Evolutionary conservation across 1,284 basidiomycete genomes (phyloP).

Genomic region (Ceratobasidium sp.): DNA sequence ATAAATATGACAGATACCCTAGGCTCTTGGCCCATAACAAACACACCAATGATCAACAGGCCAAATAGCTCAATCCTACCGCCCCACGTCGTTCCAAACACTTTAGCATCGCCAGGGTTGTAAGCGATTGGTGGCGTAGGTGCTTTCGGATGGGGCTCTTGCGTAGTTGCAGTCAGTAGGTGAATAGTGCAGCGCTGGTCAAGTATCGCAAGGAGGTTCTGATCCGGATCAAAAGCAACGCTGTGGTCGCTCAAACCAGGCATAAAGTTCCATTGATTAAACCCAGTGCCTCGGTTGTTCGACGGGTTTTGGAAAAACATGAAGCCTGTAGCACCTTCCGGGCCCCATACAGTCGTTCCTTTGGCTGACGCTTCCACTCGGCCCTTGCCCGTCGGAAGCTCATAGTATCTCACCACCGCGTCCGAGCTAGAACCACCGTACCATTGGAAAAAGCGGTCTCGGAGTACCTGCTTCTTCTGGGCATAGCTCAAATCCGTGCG

Average conservation of each 20-base stretch:
- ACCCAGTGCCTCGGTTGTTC: background rate
- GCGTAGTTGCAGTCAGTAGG: background rate
- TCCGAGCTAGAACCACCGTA: background rate
- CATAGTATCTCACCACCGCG: no score
- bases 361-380: background rate
- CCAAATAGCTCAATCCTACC: background rate
- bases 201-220: slow-evolving; percentile 3
- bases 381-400: background rate
- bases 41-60: background rate
- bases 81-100: background rate
- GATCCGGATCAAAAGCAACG: background rate
- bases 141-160: slow-evolving; percentile 6
- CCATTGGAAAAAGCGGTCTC: background rate
- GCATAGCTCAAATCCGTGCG: slow-evolving; percentile 26
- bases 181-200: background rate
- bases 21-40: background rate
- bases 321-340: background rate
- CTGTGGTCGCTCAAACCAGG: no score
- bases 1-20: background rate
- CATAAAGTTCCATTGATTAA: slow-evolving; percentile 6
- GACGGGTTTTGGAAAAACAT: slow-evolving; percentile 11
- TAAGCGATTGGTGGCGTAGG: background rate
- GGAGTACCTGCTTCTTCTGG: slow-evolving; percentile 14
- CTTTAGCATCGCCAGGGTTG: background rate
- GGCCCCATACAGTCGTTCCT: background rate